Evolutionary conservation across 1,284 basidiomycete species (phyloP), one percentile per base, ranked within the genome.

Genomic region (Pyrrhoderma lamaoense): DNA sequence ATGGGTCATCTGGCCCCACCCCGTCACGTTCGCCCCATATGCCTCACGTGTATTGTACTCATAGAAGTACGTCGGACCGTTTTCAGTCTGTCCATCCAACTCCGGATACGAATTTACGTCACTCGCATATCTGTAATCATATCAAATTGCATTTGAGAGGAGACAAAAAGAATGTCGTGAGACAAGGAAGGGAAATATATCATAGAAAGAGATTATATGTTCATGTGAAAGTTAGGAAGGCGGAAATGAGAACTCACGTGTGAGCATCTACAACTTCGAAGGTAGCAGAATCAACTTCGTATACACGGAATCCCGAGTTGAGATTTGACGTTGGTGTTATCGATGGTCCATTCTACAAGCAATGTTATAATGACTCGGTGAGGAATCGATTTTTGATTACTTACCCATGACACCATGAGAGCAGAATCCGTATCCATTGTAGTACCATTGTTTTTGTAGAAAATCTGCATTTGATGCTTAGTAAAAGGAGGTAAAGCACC

Each of bases 291-390:
- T 89, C 86, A 7, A 90, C 75, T 61, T 88, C 85, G 62, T 89
- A 90, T 45, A 90, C 72, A 27, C 88, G 74, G 70, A 91, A 86
- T 8, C 86, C 85, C 13, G 82, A 80, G 64, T 91, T 91, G 45
- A 91, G 65, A 60, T 88, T 85, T 36, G 74, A 86, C 21, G 80
- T 65, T 2, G 88, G 85, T 0, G 85, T 88, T 31, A 91, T 65
- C 0, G 83, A 84, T 0, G 89, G 89, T 0, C 72, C 82, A 37
- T 82, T 82, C 71, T 74, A 47, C 50, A 57, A 35, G 9, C 25
- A 42, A 9, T n/a, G n/a, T 18, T 31, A 27, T 23, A 21, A 16
- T 27, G 19, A 39, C 13, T 8, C 13, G 16, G 7, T 5, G 31
- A 18, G 34, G 35, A 22, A 46, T 0, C 31, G 7, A 35, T 46